Evolutionary conservation across 2,329 filamentous ascomycete species (phyloP), one percentile per base, ranked within the genome.

Genomic region (Hymenoscyphus linearis): DNA sequence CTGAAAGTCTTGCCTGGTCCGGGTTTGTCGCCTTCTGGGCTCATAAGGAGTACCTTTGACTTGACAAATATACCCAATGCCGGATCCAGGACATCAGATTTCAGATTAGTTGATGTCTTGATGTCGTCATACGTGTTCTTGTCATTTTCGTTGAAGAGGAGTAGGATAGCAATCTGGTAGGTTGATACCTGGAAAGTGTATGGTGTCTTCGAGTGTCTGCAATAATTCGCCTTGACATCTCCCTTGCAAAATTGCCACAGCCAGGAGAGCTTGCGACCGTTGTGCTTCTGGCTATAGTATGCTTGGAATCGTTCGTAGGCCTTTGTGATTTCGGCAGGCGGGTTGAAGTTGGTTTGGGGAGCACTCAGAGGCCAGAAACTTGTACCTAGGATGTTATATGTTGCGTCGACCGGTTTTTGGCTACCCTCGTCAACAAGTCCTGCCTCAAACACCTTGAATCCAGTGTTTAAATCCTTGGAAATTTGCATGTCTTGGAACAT

Each of bases 401-500:
- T 86, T 5, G 95, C 91, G 72, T 99, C 95, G 22, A 87, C 80
- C 54, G 83, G 84, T 78, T 90, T 91, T 59, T 80, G 77, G 58
- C 86, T 84, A 52, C 82, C 83, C 18, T 47, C 40, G 47, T 91
- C 81, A 3, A 84, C 74, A n/a, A 80, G 80, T 68, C 83, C 82
- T 12, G 83, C 78, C 69, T 93, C 87, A 75, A 84, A 89, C 37
- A 92, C 90, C 71, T 90, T 89, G 80, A 96, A 99, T 34, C 88
- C 87, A 55, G 85, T 84, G 76, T 99, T 99, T 54, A 99, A 83
- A 76, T 99, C 95, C 77, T 97, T 97, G 66, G 93, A 98, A 57
- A 96, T 96, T 75, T 99, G 95, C 81, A 99, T 97, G 73, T 99
- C 95, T 75, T 98, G 93, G 84, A 98, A 99, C 95, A 99, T 99